Base-by-base conservation (phyloP, 225 moss, liverwort and hornwort species). In the Physcomitrellopsis africana region DNA sequence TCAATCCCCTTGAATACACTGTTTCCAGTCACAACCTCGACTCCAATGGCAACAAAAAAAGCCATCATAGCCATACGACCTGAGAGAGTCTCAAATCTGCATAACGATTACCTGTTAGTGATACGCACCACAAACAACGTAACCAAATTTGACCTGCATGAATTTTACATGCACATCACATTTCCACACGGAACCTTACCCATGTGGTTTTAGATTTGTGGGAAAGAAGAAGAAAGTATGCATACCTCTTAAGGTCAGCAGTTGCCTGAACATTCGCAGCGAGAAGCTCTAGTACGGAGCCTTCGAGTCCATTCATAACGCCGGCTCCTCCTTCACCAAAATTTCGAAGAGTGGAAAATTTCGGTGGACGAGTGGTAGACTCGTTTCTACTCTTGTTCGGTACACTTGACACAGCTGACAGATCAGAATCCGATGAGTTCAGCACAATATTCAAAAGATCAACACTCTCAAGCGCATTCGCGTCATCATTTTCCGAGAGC, bases 51-150 rank as follows among this genome's bases (percentile, higher is more conserved):
- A 20, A 90, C 76, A 44, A 90, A 95, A 54, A 99, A 90, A 12
- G 99, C 99, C 85, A 99, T 89, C 99, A 99, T 99, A 8, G 99
- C 99, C 64, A 99, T 82, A 5, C 99, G 85, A 10, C 99, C 99
- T 6, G 99, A 93, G 5, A 99, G 81, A n/a, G 91, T 93, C 72
- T 99, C 99, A 79, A 95, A 99, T 58, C 92, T 87, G 84, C 51
- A 63, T 10, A 63, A 13, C 13, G 29, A 0, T 49, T 5, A 63
- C 26, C 32, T 17, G 23, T 71, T 10, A 29, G 84, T 24, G 7
- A 1, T 7, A 46, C 7, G 7, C 32, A 60, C 3, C 15, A 46
- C 24, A 14, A 60, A 32, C 8, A 44, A 58, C 9, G 5, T 0
- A 55, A 48, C 20, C 61, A n/a, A 72, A 37, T 37, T 17, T 17